Conservation (phyloP, 2,329 filamentous ascomycete genomes). For the Microcyclospora tardicrescens region DNA sequence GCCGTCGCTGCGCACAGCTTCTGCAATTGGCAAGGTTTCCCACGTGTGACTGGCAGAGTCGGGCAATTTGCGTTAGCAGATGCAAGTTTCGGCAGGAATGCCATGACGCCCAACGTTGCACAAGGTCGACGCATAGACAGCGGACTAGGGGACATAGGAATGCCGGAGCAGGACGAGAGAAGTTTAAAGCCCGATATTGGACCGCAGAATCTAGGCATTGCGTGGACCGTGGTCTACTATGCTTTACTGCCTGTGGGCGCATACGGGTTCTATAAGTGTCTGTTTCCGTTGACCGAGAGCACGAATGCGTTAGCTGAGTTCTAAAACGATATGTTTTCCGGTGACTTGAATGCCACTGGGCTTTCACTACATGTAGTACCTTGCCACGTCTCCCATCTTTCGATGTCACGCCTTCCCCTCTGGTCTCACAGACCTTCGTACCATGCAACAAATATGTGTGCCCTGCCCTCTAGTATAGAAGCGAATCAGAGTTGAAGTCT, state of each 20-base stretch:
- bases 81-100: conserved; percentile 1
- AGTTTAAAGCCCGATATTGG: conserved; percentile 8
- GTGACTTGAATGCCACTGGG: too few species aligned
- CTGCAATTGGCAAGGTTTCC: conserved; percentile 86
- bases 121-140: conserved; percentile 11
- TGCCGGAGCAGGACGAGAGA: conserved; percentile 10
- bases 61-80: conserved; percentile 35
- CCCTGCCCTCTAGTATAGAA: not conserved
- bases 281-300: conserved; percentile 63
- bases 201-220: conserved; percentile 27
- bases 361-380: too few species aligned
- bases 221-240: conserved; percentile 73
- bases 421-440: too few species aligned
- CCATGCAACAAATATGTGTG: not conserved
- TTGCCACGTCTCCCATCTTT: too few species aligned
- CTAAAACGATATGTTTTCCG: not conserved
- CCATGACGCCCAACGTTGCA: conserved; percentile 18
- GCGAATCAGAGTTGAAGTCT: not conserved
- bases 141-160: conserved; percentile 8
- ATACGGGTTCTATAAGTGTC: conserved; percentile 52
- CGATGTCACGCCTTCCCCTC: too few species aligned
- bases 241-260: conserved; percentile 59
- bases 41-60: conserved; percentile 70
- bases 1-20: conserved; percentile 70
- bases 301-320: conserved; percentile 32